phyloP scores from a whole-genome alignment of 1,284 basidiomycete species.

The Irpex sp. region DNA sequence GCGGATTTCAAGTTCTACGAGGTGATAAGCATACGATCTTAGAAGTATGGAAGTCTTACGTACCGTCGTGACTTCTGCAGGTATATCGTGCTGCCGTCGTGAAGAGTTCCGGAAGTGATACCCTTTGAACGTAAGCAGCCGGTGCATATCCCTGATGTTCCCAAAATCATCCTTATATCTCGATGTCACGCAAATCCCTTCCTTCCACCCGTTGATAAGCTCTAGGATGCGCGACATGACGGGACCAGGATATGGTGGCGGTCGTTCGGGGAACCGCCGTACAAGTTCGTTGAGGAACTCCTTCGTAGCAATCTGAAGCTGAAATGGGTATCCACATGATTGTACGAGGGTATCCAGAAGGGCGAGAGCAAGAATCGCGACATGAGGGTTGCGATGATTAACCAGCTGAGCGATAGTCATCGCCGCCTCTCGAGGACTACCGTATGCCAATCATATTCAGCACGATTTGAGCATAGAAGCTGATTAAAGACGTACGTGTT shows the following conservation, averaged over 20 bases:
- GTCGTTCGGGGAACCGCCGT: conserved; percentile 94
- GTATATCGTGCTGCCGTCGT: conserved; percentile 32
- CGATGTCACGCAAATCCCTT: conserved; percentile 85
- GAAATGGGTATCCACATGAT: conserved; percentile 94
- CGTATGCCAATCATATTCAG: background rate
- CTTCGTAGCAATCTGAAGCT: conserved; percentile 97
- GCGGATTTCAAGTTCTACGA: conserved; percentile 86
- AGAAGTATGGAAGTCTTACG: conserved; percentile 18
- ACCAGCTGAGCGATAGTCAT: conserved; percentile 80
- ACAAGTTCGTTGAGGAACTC: conserved; percentile 99
- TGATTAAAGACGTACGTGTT: conserved; percentile 70
- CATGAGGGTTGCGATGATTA: conserved; percentile 89
- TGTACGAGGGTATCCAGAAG: conserved; percentile 94
- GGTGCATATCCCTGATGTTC: conserved; percentile 98
- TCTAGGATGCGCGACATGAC: conserved; percentile 95
- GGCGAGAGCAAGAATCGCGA: conserved; percentile 79
- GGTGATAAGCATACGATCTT: background rate
- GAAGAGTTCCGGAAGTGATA: conserved; percentile 82
- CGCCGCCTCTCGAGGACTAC: conserved; percentile 83
- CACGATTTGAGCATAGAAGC: background rate
- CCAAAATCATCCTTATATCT: conserved; percentile 97
- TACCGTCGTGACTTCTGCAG: conserved; percentile 47
- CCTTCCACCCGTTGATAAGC: conserved; percentile 94
- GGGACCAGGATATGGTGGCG: conserved; percentile 91
- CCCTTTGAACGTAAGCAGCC: conserved; percentile 93